phyloP scores from a whole-genome alignment of 768 basidiomycete genomes.

The Macrolepiota albuminosa region DNA sequence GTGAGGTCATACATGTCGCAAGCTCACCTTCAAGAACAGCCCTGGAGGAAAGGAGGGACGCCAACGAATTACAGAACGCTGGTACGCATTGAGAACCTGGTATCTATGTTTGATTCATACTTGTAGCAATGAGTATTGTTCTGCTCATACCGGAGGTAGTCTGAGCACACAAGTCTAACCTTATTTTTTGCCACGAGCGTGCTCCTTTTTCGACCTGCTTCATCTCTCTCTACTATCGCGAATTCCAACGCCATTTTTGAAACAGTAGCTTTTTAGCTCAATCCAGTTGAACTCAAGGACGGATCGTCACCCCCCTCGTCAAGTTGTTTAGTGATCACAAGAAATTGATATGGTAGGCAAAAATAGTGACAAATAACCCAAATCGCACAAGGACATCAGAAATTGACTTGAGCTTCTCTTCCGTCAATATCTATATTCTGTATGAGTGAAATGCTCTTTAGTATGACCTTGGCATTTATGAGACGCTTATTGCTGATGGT shows the following conservation, averaged over 20 bases:
- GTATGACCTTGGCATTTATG: too few relatives aligned
- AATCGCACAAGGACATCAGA: too few relatives aligned
- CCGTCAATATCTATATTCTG: too few relatives aligned
- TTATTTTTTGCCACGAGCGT: conserved; percentile 7
- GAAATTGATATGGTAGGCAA: too few relatives aligned
- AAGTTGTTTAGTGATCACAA: too few relatives aligned
- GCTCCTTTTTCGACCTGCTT: conserved; percentile 14
- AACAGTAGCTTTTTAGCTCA: background rate
- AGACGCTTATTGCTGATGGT: too few relatives aligned
- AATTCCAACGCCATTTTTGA: background rate
- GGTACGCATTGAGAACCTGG: conserved; percentile 64
- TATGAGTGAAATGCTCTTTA: too few relatives aligned
- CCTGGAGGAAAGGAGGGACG: conserved; percentile 58
- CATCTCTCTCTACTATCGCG: conserved; percentile 17
- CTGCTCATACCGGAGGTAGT: conserved; percentile 47
- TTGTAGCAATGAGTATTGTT: background rate
- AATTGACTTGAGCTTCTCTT: too few relatives aligned
- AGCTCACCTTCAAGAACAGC: conserved; percentile 59
- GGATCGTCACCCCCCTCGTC: too few relatives aligned
- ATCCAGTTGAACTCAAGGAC: too few relatives aligned
- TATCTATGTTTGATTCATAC: conserved; percentile 37
- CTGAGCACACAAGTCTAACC: conserved; percentile 24
- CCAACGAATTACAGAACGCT: conserved; percentile 66
- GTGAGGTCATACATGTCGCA: background rate
- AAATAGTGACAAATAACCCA: too few relatives aligned